These are phyloP conservation scores for Alloteropsis semialata DNA, from an alignment of 176 grass and related monocot genomes.

Conservation along the genomic window DNA sequence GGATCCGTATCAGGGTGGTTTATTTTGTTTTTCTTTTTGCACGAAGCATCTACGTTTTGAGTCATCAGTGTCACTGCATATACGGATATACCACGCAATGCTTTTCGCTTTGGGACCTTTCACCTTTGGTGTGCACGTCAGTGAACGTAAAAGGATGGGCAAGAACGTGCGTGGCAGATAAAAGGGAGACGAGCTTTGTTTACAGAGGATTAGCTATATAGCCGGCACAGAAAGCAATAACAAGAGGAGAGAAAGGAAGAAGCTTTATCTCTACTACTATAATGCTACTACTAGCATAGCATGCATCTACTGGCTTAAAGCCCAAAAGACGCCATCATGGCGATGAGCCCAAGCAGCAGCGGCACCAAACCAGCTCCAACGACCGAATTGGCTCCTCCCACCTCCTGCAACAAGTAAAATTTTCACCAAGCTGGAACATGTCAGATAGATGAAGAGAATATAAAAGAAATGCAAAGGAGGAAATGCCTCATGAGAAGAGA, in stretches of 20 bases:
- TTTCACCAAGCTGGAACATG: neutral
- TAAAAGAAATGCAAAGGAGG: neutral
- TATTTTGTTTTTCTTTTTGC: neutral
- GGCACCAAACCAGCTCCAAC: neutral
- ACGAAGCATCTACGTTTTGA: neutral
- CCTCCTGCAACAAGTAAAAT: slow-evolving; percentile 18
- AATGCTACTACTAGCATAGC: neutral
- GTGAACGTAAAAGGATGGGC: neutral
- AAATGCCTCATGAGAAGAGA: neutral
- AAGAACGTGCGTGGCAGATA: neutral
- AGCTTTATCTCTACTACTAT: slow-evolving; percentile 22
- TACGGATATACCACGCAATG: neutral
- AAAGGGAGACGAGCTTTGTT: slow-evolving; percentile 38
- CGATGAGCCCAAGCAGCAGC: neutral
- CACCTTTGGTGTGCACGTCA: neutral
- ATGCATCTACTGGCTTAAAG: slow-evolving; percentile 2
- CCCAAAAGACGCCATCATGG: slow-evolving; percentile 38
- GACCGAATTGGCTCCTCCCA: slow-evolving; percentile 11
- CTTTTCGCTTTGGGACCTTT: neutral
- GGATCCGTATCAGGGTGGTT: neutral
- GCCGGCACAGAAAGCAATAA: slow-evolving; percentile 11
- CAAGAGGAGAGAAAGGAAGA: neutral
- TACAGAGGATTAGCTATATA: slow-evolving; percentile 16
- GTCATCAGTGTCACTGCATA: neutral
- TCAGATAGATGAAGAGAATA: neutral